Evolutionary conservation across 306 rosid species (phyloP).

Genomic region (Aeschynomene evenia): DNA sequence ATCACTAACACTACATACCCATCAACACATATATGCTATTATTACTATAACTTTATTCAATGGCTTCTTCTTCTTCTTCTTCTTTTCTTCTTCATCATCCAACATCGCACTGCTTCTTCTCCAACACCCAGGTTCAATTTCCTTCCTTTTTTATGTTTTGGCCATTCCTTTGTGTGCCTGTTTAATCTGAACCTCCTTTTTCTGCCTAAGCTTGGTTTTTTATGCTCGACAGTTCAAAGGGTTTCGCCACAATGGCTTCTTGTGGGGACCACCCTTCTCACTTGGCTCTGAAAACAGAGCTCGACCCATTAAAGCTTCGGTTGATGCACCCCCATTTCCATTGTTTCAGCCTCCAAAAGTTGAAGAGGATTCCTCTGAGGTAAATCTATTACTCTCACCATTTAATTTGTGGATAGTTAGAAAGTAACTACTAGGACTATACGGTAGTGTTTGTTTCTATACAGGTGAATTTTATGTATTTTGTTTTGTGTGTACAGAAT

Average conservation of each 20-base stretch:
- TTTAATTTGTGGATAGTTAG: not conserved
- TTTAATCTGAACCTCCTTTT: not conserved
- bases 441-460: no score
- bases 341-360: conserved; percentile 51
- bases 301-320: conserved; percentile 55
- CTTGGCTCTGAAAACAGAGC: conserved; percentile 34
- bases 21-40: not conserved
- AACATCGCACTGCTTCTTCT: conserved; percentile 48
- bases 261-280: conserved; percentile 43
- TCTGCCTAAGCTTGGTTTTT: not conserved
- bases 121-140: conserved; percentile 56
- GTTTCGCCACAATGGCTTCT: conserved; percentile 43
- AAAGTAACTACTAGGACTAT: not conserved
- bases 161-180: not conserved
- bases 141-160: not conserved
- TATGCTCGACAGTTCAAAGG: conserved; percentile 47
- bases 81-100: conserved; percentile 59
- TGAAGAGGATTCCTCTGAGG: conserved; percentile 67
- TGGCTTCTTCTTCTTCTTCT: conserved; percentile 69
- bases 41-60: conserved; percentile 12
- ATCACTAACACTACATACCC: not conserved
- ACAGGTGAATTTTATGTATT: no score
- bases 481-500: no score
- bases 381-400: not conserved
- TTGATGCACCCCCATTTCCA: conserved; percentile 58